Evolutionary conservation across 495 filamentous ascomycete species (phyloP).

Genomic region (Lophium mytilinum): DNA sequence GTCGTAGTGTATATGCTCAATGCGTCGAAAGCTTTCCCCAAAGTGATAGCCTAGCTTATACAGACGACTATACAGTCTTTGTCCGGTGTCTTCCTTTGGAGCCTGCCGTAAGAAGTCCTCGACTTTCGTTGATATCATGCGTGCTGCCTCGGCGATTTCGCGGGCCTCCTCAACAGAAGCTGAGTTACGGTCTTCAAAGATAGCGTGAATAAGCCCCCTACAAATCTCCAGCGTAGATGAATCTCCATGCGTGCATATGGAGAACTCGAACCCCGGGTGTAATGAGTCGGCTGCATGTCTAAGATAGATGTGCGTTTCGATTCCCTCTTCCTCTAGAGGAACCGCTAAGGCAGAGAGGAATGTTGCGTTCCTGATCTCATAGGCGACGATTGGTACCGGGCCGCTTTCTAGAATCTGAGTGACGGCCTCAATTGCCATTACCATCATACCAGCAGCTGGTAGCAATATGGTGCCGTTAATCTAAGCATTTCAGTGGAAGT

Average conservation of each 20-base stretch:
- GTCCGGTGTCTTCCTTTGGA: neutral
- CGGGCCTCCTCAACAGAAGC: neutral
- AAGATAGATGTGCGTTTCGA: too few species aligned
- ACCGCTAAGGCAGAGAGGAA: too few species aligned
- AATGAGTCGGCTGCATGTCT: too few species aligned
- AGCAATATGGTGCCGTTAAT: conserved; percentile 11
- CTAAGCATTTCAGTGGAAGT: too few species aligned
- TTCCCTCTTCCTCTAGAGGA: too few species aligned
- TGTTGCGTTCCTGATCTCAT: neutral
- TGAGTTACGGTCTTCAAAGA: too few species aligned
- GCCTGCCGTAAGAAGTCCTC: neutral
- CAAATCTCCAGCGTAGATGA: too few species aligned
- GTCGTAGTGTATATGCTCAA: conserved; percentile 7
- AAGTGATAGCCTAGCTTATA: neutral
- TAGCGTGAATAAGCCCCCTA: too few species aligned
- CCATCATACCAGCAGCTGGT: conserved; percentile 13
- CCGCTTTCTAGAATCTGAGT: neutral
- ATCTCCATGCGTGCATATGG: too few species aligned
- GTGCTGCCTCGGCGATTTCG: neutral
- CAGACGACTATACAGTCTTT: neutral
- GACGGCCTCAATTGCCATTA: conserved; percentile 15
- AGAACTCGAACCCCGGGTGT: too few species aligned
- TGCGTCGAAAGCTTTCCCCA: conserved; percentile 6
- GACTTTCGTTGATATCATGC: neutral
- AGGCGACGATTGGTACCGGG: neutral